These are phyloP conservation scores for Fomes fomentarius DNA, from an alignment of 1,284 basidiomycete genomes.

Conservation along the genomic window DNA sequence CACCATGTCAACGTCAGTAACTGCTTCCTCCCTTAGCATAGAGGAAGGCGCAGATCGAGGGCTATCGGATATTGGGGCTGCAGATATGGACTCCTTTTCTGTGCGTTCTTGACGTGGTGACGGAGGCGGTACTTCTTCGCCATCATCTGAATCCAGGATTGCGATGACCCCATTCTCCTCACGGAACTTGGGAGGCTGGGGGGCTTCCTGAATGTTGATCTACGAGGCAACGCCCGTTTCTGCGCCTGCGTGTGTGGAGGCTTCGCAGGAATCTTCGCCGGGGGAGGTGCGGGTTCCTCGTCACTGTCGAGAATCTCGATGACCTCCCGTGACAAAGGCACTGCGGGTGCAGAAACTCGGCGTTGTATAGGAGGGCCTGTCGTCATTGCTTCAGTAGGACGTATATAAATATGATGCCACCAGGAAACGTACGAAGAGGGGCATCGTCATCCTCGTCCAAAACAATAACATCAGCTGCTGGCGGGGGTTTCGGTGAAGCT, in stretches of 20 bases:
- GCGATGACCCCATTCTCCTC: constrained; percentile 13
- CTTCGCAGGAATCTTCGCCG: background rate
- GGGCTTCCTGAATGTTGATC: background rate
- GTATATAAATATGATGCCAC: background rate
- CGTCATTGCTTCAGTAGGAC: background rate
- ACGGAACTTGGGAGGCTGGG: background rate
- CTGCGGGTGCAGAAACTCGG: background rate
- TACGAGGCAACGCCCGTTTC: background rate
- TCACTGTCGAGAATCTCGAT: constrained; percentile 20
- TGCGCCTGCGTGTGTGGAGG: background rate
- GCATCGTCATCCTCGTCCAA: background rate
- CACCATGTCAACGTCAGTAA: no score
- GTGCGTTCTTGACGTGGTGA: background rate
- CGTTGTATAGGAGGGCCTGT: background rate
- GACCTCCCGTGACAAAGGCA: constrained; percentile 3
- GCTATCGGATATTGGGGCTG: background rate
- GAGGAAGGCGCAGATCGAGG: no score
- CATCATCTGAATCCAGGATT: constrained; percentile 14
- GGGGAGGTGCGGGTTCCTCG: constrained; percentile 2
- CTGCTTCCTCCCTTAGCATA: no score
- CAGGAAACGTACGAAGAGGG: background rate
- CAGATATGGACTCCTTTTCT: background rate
- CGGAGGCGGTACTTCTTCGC: background rate
- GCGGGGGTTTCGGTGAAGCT: background rate
- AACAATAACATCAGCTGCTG: background rate